Evolutionary conservation across 208 protist species (phyloP), one percentile per base, ranked within the genome.

Genomic region (Leptomonas pyrrhocoris): DNA sequence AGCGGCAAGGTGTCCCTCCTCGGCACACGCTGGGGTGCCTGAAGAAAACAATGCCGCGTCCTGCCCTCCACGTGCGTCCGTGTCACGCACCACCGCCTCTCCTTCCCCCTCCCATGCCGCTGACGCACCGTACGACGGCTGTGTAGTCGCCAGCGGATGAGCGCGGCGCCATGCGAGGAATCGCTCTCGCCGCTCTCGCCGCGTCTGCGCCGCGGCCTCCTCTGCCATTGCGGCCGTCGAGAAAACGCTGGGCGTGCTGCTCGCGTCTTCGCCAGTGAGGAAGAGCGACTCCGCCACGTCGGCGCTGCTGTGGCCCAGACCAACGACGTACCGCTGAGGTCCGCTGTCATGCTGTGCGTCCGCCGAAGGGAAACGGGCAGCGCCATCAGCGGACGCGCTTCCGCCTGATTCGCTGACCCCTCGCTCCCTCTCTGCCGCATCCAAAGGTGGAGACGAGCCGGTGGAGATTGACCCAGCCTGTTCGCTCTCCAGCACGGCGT

Each of bases 121-220:
- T 4, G n/a, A 19, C 5, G 23, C 34, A 18, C 19, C 34, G 57
- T 77, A 77, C 11, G 40, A 61, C 2, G 63, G 64, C 36, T 50
- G n/a, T 1, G 45, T 45, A 1, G 66, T 61, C 21, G 34, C 18
- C 45, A 79, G 67, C 18, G 77, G 77, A 63, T 83, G 74, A 0
- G 49, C 56, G 21, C 70, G 56, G 54, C 89, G 80, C 89, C 89
- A 94, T 6, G 73, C 67, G 19, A 93, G 74, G 48, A 93, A 93
- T 5, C 72, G 67, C 27, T 86, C 63, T 2, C 85, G 80, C n/a
- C 79, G 59, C 42, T 57, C 64, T 3, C 77, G 66, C 11, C 65
- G 74, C 9, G 16, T 70, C 60, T 69, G 25, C 49, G 49, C 57
- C 15, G 64, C 57, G 8, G 55, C 61, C 30, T 50, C 64, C 63